phyloP scores from a whole-genome alignment of 2,329 filamentous ascomycete species.

The Fusarium begoniae region DNA sequence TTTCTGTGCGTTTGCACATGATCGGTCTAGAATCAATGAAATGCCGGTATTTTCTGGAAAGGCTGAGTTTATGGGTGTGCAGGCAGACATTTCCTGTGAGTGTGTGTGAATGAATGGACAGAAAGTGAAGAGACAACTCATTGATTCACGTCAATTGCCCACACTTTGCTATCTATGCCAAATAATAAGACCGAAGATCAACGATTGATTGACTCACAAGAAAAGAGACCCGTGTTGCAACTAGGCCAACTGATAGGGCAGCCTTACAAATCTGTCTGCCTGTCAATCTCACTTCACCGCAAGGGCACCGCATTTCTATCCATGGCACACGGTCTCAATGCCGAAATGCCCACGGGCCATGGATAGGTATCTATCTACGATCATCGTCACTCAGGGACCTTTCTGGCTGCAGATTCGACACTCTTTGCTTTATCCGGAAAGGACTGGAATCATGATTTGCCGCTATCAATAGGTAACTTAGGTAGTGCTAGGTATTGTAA shows the following conservation, averaged over 20 bases:
- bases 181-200: slow-evolving; percentile 6
- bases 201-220: background rate
- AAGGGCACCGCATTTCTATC: slow-evolving; percentile 16
- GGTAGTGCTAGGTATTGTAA: no score
- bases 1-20: slow-evolving; percentile 16
- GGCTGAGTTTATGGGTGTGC: slow-evolving; percentile 4
- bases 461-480: slow-evolving; percentile 13
- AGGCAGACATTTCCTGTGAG: background rate
- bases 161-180: slow-evolving; percentile 6
- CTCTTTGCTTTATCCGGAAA: slow-evolving; percentile 30
- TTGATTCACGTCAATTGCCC: background rate
- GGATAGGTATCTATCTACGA: background rate
- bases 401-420: slow-evolving; percentile 2
- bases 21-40: slow-evolving; percentile 21
- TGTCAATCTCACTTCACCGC: background rate
- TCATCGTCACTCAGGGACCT: slow-evolving; percentile 4
- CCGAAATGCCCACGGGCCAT: background rate
- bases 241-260: slow-evolving; percentile 16
- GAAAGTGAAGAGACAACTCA: background rate
- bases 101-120: background rate
- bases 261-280: slow-evolving; percentile 13
- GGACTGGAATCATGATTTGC: slow-evolving; percentile 29
- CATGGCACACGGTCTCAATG: slow-evolving; percentile 1
- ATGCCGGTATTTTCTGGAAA: slow-evolving; percentile 4
- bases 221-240: slow-evolving; percentile 8